phyloP scores from a whole-genome alignment of 495 filamentous ascomycete genomes.

The Aspergillus taichungensis region DNA sequence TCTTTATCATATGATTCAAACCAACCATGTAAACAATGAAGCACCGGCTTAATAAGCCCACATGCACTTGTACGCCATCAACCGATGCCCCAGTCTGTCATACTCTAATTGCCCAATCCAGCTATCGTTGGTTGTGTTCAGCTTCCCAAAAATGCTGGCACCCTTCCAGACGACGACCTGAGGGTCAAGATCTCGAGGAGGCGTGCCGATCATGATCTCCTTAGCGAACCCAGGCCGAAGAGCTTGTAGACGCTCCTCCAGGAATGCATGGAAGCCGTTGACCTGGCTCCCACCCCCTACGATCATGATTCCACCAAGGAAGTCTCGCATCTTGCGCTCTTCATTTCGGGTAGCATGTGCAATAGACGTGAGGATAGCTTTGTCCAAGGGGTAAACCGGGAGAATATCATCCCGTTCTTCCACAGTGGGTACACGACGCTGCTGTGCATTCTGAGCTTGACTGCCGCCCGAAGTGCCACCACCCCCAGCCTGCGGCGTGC shows the following conservation, averaged over 20 bases:
- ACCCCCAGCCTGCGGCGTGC: slow-evolving; percentile 55
- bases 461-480: slow-evolving; percentile 23
- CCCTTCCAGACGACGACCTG: slow-evolving; percentile 98
- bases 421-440: slow-evolving; percentile 32
- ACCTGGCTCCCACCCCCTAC: slow-evolving; percentile 84
- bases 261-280: slow-evolving; percentile 59
- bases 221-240: slow-evolving; percentile 63
- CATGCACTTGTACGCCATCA: slow-evolving; percentile 81
- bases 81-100: slow-evolving; percentile 70
- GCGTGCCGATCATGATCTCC: slow-evolving; percentile 79
- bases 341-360: slow-evolving; percentile 78
- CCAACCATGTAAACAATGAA: slow-evolving; percentile 6
- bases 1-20: no score
- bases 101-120: slow-evolving; percentile 89
- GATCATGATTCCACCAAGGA: slow-evolving; percentile 90
- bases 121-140: slow-evolving; percentile 77
- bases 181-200: slow-evolving; percentile 85
- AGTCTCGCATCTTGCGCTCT: slow-evolving; percentile 86
- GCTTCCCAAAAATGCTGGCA: slow-evolving; percentile 91
- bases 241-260: slow-evolving; percentile 71
- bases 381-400: slow-evolving; percentile 74
- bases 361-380: slow-evolving; percentile 80
- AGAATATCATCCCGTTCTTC: slow-evolving; percentile 74
- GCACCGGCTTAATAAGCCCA: slow-evolving; percentile 54
- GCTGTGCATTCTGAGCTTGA: slow-evolving; percentile 10